Evolutionary conservation across 2,329 filamentous ascomycete genomes (phyloP), one percentile per base, ranked within the genome.

Genomic region (Penicillium sp.): DNA sequence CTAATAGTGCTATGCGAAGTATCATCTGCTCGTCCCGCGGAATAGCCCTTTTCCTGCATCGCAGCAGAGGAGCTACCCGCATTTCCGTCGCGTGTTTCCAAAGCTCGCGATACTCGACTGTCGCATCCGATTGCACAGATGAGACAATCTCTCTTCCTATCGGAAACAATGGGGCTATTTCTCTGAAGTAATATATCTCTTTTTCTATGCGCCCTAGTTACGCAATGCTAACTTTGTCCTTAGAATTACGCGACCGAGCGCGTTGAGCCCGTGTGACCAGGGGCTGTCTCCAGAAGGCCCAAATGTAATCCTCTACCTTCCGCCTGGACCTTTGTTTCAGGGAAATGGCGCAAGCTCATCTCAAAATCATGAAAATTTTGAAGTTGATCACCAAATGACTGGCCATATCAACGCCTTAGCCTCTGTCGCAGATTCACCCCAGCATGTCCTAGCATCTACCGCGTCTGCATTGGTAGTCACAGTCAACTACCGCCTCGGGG

Each of bases 401-500:
- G 36, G 13, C 0, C 10, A 39, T 25, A 21, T 2, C 36, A 38
- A 13, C 6, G 2, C 17, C 17, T 27, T 25, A 1, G n/a, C 15
- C 13, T 10, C 3, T 31, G 29, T 21, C 6, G 52, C 31, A 17
- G 45, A 45, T 4, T 64, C 63, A 8, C 65, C 67, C 0, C 69
- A 71, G 36, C 65, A 69, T 55, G 36, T 56, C 1, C 62, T 77
- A 15, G 70, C 74, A n/a, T 64, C 68, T 7, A 61, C 60, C 5
- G 70, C 73, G 0, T 65, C 63, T 25, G 70, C 73, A 1, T 74
- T 70, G 3, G 64, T 77, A 1, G 75, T 78, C 12, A 77, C 73
- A 12, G 64, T 78, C 39, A 73, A 78, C 51, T 78, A 78, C 62
- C 73, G 76, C 12, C 65, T 78, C 6, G 75, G 72, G 31, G 53